Conservation (phyloP, 2,329 filamentous ascomycete species). For the Cercospora canescens region DNA sequence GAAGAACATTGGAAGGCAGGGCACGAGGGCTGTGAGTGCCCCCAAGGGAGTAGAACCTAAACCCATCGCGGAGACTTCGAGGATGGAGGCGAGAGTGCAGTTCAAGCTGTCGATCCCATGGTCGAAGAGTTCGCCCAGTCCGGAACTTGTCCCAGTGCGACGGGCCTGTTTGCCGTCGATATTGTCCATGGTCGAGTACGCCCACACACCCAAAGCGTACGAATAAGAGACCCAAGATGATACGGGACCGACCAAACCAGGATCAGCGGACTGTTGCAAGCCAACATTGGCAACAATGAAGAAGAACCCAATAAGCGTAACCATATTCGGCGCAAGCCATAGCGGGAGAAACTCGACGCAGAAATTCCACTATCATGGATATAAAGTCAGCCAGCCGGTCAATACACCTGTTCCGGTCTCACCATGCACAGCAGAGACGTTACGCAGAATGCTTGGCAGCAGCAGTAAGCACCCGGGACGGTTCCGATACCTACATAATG, state of each 20-base stretch:
- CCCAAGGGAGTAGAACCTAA: slow-evolving; percentile 81
- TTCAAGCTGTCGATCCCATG: slow-evolving; percentile 98
- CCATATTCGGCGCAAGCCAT: slow-evolving; percentile 98
- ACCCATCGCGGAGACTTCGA: slow-evolving; percentile 91
- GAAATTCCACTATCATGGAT: slow-evolving; percentile 78
- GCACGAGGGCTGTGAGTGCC: slow-evolving; percentile 86
- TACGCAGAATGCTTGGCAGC: neutral
- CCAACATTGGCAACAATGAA: slow-evolving; percentile 87
- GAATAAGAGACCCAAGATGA: slow-evolving; percentile 94
- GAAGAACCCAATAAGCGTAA: slow-evolving; percentile 90
- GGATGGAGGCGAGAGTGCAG: slow-evolving; percentile 87
- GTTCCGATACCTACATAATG: slow-evolving; percentile 73
- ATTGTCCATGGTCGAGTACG: slow-evolving; percentile 98
- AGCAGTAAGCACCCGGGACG: neutral
- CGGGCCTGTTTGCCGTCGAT: slow-evolving; percentile 97
- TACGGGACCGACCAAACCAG: slow-evolving; percentile 72
- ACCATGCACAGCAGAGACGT: neutral
- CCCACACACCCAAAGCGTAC: slow-evolving; percentile 93
- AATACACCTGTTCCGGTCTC: neutral
- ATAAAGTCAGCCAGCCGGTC: neutral
- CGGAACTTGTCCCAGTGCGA: slow-evolving; percentile 90
- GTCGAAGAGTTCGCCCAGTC: slow-evolving; percentile 94
- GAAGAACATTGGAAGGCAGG: slow-evolving; percentile 97
- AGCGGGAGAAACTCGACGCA: slow-evolving; percentile 88
- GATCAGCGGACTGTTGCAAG: slow-evolving; percentile 75